Conservation (phyloP, 1,284 basidiomycete species). For the Quambalaria eucalypti region DNA sequence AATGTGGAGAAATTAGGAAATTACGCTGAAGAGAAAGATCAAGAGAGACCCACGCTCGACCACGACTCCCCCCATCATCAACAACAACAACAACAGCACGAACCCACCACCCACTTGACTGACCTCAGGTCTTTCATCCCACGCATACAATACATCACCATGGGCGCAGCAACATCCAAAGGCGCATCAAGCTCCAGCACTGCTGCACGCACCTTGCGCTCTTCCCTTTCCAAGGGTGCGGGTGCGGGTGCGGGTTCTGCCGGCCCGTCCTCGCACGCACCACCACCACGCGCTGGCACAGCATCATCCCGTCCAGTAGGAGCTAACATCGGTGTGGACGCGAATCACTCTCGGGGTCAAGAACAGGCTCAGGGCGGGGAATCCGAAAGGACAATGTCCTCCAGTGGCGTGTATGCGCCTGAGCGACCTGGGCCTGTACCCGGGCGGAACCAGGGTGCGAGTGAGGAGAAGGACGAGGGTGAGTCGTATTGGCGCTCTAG, state of each 20-base stretch:
- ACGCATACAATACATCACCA: no score
- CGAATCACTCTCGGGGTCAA: background rate
- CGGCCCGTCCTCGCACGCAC: background rate
- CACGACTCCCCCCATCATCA: no score
- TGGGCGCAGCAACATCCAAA: conserved; percentile 1
- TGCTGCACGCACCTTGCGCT: background rate
- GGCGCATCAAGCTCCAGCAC: background rate
- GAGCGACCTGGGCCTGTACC: background rate
- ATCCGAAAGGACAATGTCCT: no score
- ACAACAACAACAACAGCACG: no score
- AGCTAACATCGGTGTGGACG: background rate
- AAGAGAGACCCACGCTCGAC: no score
- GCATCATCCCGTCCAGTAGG: background rate
- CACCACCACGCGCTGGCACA: background rate
- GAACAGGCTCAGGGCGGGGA: background rate
- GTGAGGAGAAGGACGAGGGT: background rate
- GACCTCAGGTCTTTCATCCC: no score
- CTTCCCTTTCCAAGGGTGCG: background rate
- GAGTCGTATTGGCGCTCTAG: background rate
- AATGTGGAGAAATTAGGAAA: no score
- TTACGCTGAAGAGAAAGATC: no score
- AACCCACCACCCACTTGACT: no score
- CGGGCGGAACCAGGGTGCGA: background rate
- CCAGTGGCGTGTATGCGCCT: no score
- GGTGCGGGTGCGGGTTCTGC: background rate